These are phyloP conservation scores for Tripidium arundinaceum DNA, from an alignment of 202 grass and related monocot genomes.

Conservation along the genomic window DNA sequence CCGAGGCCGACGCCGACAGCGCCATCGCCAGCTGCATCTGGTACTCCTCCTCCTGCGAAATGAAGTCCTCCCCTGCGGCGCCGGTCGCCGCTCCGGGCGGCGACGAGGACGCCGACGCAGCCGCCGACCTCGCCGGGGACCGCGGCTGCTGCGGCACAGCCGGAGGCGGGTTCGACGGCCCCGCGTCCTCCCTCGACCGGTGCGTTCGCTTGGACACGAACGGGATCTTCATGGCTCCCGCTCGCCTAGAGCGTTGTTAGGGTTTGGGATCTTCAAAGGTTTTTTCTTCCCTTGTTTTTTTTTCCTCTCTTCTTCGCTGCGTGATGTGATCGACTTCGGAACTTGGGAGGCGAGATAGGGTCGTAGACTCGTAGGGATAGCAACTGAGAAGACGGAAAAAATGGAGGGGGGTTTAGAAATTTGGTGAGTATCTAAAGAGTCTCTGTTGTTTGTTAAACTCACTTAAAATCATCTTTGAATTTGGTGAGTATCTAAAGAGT, in stretches of 20 bases:
- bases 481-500: no score
- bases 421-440: no score
- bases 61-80: slow-evolving; percentile 53
- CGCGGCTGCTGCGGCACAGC: background rate
- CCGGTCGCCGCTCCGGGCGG: background rate
- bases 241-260: slow-evolving; percentile 5
- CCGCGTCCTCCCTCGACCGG: slow-evolving; percentile 55
- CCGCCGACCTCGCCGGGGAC: background rate
- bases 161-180: background rate
- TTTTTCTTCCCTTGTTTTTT: no score
- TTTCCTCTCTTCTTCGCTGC: background rate
- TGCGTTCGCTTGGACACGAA: slow-evolving; percentile 69
- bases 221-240: slow-evolving; percentile 62
- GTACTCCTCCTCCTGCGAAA: slow-evolving; percentile 75
- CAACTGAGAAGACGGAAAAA: no score
- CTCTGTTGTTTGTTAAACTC: no score
- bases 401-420: no score
- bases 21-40: slow-evolving; percentile 91
- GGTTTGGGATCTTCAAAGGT: slow-evolving; percentile 20
- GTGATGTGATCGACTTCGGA: no score
- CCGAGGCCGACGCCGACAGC: slow-evolving; percentile 55
- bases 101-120: no score
- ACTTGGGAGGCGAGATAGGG: no score
- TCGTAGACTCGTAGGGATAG: no score
- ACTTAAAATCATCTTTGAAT: no score